phyloP scores from a whole-genome alignment of 225 moss, liverwort and hornwort genomes.

The Ulota crispa region DNA sequence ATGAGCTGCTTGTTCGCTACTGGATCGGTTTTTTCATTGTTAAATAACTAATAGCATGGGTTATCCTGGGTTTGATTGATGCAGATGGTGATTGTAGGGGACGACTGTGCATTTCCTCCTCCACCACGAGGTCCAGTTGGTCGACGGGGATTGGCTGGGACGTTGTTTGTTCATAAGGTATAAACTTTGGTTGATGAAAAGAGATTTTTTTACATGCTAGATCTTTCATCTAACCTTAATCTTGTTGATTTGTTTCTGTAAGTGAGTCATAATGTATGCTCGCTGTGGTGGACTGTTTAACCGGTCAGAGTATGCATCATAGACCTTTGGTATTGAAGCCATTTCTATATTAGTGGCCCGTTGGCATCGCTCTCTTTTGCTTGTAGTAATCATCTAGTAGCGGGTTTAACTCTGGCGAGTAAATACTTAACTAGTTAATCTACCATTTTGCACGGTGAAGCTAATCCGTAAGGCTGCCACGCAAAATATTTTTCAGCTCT shows the following conservation, averaged over 20 bases:
- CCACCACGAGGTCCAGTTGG: slow-evolving; percentile 91
- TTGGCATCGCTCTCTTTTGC: slow-evolving; percentile 15
- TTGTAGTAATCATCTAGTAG: background rate
- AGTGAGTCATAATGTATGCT: background rate
- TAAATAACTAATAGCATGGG: background rate
- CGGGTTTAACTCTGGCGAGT: slow-evolving; percentile 6
- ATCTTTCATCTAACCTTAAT: background rate
- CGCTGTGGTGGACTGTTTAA: slow-evolving; percentile 9
- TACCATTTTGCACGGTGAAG: background rate
- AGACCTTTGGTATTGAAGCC: background rate
- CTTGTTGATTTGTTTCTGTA: background rate
- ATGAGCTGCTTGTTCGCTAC: background rate
- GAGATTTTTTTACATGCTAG: background rate
- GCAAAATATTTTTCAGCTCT: background rate
- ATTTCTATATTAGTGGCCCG: background rate
- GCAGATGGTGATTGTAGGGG: slow-evolving; percentile 94
- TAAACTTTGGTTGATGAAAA: slow-evolving; percentile 7
- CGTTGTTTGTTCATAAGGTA: slow-evolving; percentile 98
- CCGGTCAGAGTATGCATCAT: background rate
- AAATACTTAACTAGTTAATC: background rate
- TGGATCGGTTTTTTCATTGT: background rate
- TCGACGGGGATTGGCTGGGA: slow-evolving; percentile 92
- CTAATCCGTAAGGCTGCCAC: background rate
- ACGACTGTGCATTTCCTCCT: slow-evolving; percentile 95
- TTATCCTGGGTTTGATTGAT: slow-evolving; percentile 13